phyloP scores from a whole-genome alignment of 306 rosid species.

The Lathyrus tuberosus region DNA sequence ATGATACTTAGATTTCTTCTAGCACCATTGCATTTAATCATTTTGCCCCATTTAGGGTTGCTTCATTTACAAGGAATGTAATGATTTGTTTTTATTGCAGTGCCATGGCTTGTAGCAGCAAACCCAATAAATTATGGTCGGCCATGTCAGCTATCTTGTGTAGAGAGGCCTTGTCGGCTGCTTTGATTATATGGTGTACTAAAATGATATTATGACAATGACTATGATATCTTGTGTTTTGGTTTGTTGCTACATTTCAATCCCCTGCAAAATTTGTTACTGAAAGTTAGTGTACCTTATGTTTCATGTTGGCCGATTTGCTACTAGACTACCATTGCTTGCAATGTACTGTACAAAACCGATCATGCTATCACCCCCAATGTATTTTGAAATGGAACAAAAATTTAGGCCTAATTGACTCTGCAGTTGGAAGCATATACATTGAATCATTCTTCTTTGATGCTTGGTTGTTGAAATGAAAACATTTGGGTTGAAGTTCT shows the following conservation, averaged over 20 bases:
- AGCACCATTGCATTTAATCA: constrained; percentile 6
- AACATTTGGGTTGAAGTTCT: constrained; percentile 18
- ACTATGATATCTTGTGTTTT: constrained; percentile 8
- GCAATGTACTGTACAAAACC: constrained; percentile 19
- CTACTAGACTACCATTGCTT: constrained; percentile 2
- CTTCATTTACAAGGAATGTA: constrained; percentile 23
- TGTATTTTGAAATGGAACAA: constrained; percentile 19
- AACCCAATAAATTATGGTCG: constrained; percentile 95
- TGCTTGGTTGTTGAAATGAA: constrained; percentile 34
- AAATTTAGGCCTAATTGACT: constrained; percentile 13
- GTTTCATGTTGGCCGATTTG: constrained; percentile 21
- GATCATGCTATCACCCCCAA: constrained; percentile 31
- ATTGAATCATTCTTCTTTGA: background rate
- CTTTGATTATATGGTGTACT: constrained; percentile 89
- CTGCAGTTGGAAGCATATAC: constrained; percentile 17
- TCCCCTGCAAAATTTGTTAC: background rate
- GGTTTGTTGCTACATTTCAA: background rate
- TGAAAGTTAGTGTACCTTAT: constrained; percentile 19
- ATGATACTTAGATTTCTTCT: constrained; percentile 24
- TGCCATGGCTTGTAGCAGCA: constrained; percentile 97
- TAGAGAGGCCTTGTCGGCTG: constrained; percentile 98
- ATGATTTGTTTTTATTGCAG: constrained; percentile 53
- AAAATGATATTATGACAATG: constrained; percentile 20
- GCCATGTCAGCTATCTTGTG: constrained; percentile 93
- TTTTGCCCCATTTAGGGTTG: constrained; percentile 14